Percentiles rank a stretch among this genome's conserved stretches.
Conservation (phyloP, 2,329 filamentous ascomycete genomes). For the Ophiosphaerella herpotricha region DNA sequence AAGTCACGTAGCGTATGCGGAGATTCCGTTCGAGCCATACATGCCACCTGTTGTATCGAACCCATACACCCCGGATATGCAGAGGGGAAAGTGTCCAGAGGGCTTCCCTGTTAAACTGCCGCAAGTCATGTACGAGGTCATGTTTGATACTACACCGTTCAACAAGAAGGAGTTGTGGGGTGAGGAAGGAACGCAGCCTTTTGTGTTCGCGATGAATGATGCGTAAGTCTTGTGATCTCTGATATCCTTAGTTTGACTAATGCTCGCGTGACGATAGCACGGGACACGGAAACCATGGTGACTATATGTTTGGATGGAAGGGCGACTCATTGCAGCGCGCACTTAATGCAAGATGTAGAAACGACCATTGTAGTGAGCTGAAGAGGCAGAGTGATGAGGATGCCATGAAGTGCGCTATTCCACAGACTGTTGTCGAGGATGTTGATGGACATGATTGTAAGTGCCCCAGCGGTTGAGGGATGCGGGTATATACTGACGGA, state of each 20-base stretch:
- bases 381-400: constrained; percentile 32
- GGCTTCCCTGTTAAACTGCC: constrained; percentile 52
- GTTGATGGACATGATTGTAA: constrained; percentile 27
- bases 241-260: neutral
- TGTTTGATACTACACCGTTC: constrained; percentile 49
- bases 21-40: constrained; percentile 38
- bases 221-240: constrained; percentile 20
- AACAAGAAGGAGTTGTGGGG: constrained; percentile 31
- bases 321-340: constrained; percentile 36
- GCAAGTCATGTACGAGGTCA: constrained; percentile 54
- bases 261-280: constrained; percentile 19
- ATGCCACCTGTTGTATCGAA: constrained; percentile 15
- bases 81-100: constrained; percentile 48
- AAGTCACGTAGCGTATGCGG: constrained; percentile 53
- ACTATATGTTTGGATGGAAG: constrained; percentile 37
- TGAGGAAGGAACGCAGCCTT: constrained; percentile 34
- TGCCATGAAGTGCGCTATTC: constrained; percentile 32
- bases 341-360: constrained; percentile 32
- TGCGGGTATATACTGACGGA: too few species aligned
- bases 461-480: neutral
- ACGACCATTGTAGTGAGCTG: constrained; percentile 32
- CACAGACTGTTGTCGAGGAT: constrained; percentile 36
- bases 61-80: constrained; percentile 23
- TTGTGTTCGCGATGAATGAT: constrained; percentile 39
- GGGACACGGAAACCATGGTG: constrained; percentile 32